Evolutionary conservation across 768 basidiomycete species (phyloP).

Genomic region (Lentinus brumalis): DNA sequence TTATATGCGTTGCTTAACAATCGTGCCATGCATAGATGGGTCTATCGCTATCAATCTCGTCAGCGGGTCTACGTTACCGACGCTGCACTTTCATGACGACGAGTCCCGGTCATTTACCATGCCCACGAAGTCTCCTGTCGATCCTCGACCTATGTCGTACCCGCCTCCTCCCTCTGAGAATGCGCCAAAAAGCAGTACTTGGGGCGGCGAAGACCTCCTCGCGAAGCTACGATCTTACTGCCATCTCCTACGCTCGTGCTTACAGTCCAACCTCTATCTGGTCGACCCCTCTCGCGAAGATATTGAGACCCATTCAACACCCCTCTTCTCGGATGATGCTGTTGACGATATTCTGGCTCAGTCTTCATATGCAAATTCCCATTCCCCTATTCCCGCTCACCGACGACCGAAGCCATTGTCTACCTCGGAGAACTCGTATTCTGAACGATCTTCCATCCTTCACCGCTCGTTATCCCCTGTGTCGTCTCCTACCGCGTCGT

Average conservation of each 20-base stretch:
- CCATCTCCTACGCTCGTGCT: conserved; percentile 79
- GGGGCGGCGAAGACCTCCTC: conserved; percentile 89
- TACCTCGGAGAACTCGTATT: conserved; percentile 54
- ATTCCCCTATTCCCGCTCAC: conserved; percentile 84
- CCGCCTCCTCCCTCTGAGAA: conserved; percentile 61
- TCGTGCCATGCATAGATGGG: conserved; percentile 57
- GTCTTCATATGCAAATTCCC: conserved; percentile 73
- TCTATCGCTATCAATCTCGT: conserved; percentile 88
- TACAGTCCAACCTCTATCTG: conserved; percentile 86
- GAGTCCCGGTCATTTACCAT: conserved; percentile 82
- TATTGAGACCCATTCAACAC: conserved; percentile 86
- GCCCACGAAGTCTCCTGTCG: conserved; percentile 41
- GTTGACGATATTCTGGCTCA: conserved; percentile 85
- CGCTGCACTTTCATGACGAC: conserved; percentile 95
- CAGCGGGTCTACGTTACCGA: conserved; percentile 82
- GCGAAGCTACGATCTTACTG: conserved; percentile 75
- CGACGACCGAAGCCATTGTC: conserved; percentile 72
- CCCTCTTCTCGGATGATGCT: conserved; percentile 82
- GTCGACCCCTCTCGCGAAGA: conserved; percentile 93
- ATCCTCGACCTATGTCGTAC: conserved; percentile 45
- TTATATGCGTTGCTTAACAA: background rate
- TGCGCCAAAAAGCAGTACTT: conserved; percentile 50
- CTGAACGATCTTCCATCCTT: conserved; percentile 71
- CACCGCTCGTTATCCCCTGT: conserved; percentile 73
- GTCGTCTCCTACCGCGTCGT: conserved; percentile 46